Base-by-base conservation (phyloP, 164 flowering plant genomes). In the Chloranthus sessilifolius region DNA sequence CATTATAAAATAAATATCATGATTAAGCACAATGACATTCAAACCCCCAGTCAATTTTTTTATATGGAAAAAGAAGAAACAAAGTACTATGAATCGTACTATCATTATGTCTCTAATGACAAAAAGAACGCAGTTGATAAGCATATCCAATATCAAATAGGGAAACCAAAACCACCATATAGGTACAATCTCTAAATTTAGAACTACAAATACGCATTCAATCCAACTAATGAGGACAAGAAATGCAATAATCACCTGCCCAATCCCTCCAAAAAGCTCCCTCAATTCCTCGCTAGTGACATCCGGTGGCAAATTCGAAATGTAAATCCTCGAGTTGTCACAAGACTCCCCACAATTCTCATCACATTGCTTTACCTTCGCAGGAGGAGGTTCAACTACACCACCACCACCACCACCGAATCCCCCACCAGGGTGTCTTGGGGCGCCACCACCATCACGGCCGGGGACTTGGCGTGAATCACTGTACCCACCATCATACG, bases 191-290 rank as follows among this genome's bases (percentile, higher is more conserved):
- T 9, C 25, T 5, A 19, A 46, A 46, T n/a, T n/a, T n/a, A n/a
- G n/a, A n/a, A n/a, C n/a, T n/a, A n/a, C n/a, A n/a, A n/a, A n/a
- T n/a, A n/a, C n/a, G n/a, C n/a, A n/a, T n/a, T n/a, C n/a, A n/a
- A n/a, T n/a, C n/a, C n/a, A n/a, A n/a, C n/a, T n/a, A n/a, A n/a
- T n/a, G n/a, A n/a, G 19, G 5, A 37, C 9, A 25, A 44, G 23
- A 42, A 44, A 31, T 21, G 35, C 44, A 31, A 40, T 26, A 16
- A 47, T 7, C 36, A 87, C 99, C 75, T 83, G 95, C 55, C 99
- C 99, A 72, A 94, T 94, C 70, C 99, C 95, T 49, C 91, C 96
- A 72, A 94, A 94, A 60, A 89, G 88, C 3, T 89, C 91, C 63
- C 56, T 68, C 33, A 94, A 68, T 65, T 94, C 99, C 2, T 94